phyloP scores from a whole-genome alignment of 1,284 basidiomycete species.

The Cryptococcus sp. region DNA sequence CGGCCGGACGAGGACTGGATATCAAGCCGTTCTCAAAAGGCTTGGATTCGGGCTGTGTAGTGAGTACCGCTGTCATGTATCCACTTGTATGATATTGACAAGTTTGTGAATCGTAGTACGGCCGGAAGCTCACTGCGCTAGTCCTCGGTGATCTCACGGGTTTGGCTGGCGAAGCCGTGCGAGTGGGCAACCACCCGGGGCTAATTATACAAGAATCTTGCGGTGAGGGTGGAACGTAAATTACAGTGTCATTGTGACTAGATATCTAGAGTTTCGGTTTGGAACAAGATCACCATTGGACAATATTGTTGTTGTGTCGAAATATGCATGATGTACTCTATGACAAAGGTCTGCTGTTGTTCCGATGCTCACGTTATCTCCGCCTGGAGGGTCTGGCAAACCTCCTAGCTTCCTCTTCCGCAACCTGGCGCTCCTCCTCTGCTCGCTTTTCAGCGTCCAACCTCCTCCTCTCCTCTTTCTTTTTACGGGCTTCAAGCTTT shows the following conservation, averaged over 20 bases:
- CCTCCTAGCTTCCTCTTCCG: slow-evolving; percentile 1
- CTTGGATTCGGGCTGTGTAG: slow-evolving; percentile 77
- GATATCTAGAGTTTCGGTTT: background rate
- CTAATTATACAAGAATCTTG: slow-evolving; percentile 39
- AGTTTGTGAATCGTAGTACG: slow-evolving; percentile 29
- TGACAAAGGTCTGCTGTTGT: background rate
- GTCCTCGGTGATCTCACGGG: slow-evolving; percentile 41
- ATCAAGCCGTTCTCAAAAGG: slow-evolving; percentile 76
- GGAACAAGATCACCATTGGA: too few relatives aligned
- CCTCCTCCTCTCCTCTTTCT: slow-evolving; percentile 22
- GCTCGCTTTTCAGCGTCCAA: slow-evolving; percentile 14
- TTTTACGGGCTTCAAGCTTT: slow-evolving; percentile 17
- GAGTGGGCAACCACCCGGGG: slow-evolving; percentile 37
- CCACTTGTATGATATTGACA: background rate
- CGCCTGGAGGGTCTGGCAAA: background rate
- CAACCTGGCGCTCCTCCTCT: background rate
- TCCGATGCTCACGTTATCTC: background rate
- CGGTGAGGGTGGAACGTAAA: slow-evolving; percentile 28
- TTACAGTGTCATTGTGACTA: background rate
- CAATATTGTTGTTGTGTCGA: too few relatives aligned
- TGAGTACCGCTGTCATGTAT: slow-evolving; percentile 19
- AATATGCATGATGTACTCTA: background rate
- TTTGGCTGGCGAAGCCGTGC: slow-evolving; percentile 26
- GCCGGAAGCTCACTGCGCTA: slow-evolving; percentile 43
- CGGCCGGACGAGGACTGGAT: slow-evolving; percentile 72